A percentile compares a stretch with the other conserved stretches of the same genome.
Conservation (phyloP, 768 basidiomycete species). For the Xerocomellus intermedius region DNA sequence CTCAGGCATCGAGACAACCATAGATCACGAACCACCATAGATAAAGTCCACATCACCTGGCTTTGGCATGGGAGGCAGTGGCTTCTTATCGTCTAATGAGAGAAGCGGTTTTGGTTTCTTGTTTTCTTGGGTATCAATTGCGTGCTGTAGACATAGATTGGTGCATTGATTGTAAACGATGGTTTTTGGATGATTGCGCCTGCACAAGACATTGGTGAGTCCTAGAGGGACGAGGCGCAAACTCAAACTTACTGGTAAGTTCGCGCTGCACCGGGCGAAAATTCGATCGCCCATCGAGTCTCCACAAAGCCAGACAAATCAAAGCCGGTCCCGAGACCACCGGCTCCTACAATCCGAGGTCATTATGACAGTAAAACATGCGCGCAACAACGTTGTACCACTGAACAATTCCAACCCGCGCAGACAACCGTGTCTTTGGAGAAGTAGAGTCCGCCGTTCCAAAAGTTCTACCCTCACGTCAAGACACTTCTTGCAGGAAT, state of each 20-base stretch:
- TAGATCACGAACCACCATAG: conserved; percentile 56
- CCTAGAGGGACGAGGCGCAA: background rate
- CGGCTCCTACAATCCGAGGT: conserved; percentile 51
- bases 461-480: conserved; percentile 32
- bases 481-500: conserved; percentile 42
- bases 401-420: conserved; percentile 67
- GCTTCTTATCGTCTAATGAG: conserved; percentile 41
- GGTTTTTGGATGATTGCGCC: conserved; percentile 59
- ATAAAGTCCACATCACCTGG: conserved; percentile 65
- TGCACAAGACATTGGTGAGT: conserved; percentile 27
- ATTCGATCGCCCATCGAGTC: conserved; percentile 70
- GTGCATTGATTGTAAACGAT: conserved; percentile 65
- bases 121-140: conserved; percentile 47
- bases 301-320: conserved; percentile 59
- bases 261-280: conserved; percentile 57
- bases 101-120: conserved; percentile 39
- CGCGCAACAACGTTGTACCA: conserved; percentile 39
- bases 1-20: background rate
- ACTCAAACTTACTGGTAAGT: conserved; percentile 53
- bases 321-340: conserved; percentile 70
- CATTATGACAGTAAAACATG: background rate
- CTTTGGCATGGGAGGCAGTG: conserved; percentile 49
- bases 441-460: conserved; percentile 30
- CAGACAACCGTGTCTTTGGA: conserved; percentile 43
- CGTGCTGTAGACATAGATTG: conserved; percentile 57